Evolutionary conservation across 768 basidiomycete genomes (phyloP), one percentile per base, ranked within the genome.

Genomic region (Panaeolus cyanescens): DNA sequence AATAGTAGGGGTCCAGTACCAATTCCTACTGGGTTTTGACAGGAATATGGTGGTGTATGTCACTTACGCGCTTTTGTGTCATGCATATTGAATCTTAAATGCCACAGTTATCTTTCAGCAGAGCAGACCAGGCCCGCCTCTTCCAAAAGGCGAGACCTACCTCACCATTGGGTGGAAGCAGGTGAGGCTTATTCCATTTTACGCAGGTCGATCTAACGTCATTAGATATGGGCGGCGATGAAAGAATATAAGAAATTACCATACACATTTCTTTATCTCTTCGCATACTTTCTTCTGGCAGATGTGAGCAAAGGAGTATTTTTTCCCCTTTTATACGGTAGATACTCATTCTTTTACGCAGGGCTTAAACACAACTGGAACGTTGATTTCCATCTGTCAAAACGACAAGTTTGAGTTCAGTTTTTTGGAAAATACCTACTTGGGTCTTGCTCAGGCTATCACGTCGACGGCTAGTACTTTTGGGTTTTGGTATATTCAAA

Each of bases 41-140:
- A 8, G 93, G 92, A 7, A 86, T 93, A 54, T 95, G 93, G 87
- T 96, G 93, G 93, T 93, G 91, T 92, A 74, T 54, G 89, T 74
- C 1, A 36, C 34, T 25, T 15, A 5, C 32, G 19, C n/a, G n/a
- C n/a, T n/a, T n/a, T n/a, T n/a, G n/a, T n/a, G n/a, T n/a, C n/a
- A n/a, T n/a, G n/a, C n/a, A n/a, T n/a, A n/a, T n/a, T n/a, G n/a
- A n/a, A n/a, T n/a, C 32, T 55, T 42, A n/a, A n/a, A n/a, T n/a
- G n/a, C 32, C 30, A 19, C 56, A 93, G 92, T 95, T 65, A 83
- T 94, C 55, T 93, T 86, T 71, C 93, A 95, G 70, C 84, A 91
- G 68, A 90, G 88, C n/a, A 86, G 93, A 8, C 88, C 90, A 2
- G 93, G 93, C 0, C 91, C 92, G 56, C 75, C 86, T 12, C 76